Evolutionary conservation across 108 stramenopile genomes (phyloP).

Genomic region (Skeletonema tropicum): DNA sequence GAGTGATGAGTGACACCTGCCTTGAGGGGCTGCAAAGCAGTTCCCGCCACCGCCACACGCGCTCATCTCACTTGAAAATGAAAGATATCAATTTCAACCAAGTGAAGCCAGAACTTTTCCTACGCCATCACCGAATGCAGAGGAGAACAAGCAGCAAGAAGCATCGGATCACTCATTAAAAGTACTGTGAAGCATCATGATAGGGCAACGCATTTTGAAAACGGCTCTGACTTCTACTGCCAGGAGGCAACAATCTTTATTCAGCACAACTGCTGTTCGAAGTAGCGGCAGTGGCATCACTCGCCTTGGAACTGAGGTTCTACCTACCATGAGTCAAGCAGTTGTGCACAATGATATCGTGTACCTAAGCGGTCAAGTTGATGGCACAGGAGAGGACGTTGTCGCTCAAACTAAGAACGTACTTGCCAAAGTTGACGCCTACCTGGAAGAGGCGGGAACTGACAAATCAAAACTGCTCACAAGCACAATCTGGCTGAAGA

Average conservation of each 20-base stretch:
- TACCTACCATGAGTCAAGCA: slow-evolving; percentile 43
- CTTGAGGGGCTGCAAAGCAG: too few relatives aligned
- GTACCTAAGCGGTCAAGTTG: slow-evolving; percentile 55
- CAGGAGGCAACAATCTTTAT: not conserved
- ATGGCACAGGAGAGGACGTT: slow-evolving; percentile 42
- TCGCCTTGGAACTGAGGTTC: not conserved
- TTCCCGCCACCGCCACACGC: too few relatives aligned
- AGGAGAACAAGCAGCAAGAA: not conserved
- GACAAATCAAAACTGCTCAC: slow-evolving; percentile 63
- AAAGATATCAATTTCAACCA: too few relatives aligned
- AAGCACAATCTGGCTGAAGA: slow-evolving; percentile 70
- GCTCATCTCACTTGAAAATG: too few relatives aligned
- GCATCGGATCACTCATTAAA: slow-evolving; percentile 8
- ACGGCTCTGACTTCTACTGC: not conserved
- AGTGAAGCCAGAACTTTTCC: too few relatives aligned
- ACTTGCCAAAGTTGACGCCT: slow-evolving; percentile 59
- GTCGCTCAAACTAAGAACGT: slow-evolving; percentile 56
- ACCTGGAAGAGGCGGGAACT: slow-evolving; percentile 66
- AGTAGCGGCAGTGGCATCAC: not conserved
- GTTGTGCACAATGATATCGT: slow-evolving; percentile 59
- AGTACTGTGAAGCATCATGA: not conserved
- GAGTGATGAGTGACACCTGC: too few relatives aligned
- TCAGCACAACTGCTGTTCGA: not conserved
- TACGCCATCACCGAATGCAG: too few relatives aligned
- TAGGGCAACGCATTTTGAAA: not conserved